These are phyloP conservation scores for Ceratobasidium sp. DNA, from an alignment of 1,284 basidiomycete genomes.

Conservation along the genomic window DNA sequence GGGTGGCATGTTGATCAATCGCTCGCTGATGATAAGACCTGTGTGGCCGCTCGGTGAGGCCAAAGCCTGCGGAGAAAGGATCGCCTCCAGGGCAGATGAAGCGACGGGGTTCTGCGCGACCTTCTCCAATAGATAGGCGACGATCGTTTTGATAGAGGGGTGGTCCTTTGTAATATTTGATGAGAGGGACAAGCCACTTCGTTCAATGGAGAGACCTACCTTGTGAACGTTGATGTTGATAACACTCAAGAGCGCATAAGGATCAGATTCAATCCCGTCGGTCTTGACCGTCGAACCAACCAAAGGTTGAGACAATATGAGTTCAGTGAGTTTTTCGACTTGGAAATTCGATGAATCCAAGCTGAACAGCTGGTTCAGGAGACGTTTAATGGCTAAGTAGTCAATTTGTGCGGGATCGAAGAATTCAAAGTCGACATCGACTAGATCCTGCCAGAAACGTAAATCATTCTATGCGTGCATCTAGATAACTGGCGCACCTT, in stretches of 20 bases:
- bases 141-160: conserved; percentile 75
- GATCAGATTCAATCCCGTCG: conserved; percentile 89
- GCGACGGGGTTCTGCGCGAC: conserved; percentile 64
- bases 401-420: conserved; percentile 86
- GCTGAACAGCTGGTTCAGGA: conserved; percentile 84
- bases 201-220: conserved; percentile 59
- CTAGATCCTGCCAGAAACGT: conserved; percentile 62
- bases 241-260: conserved; percentile 85
- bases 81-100: conserved; percentile 64
- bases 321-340: conserved; percentile 78
- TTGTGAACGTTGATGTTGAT: conserved; percentile 83
- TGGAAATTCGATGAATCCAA: conserved; percentile 81
- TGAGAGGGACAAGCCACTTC: neutral
- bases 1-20: conserved; percentile 92
- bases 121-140: conserved; percentile 74
- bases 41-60: conserved; percentile 65
- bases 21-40: conserved; percentile 85
- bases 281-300: conserved; percentile 94
- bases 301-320: conserved; percentile 77
- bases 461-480: neutral
- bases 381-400: conserved; percentile 85
- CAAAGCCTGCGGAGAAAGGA: conserved; percentile 61
- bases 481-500: neutral
- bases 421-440: conserved; percentile 93
- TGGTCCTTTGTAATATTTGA: conserved; percentile 64